These are phyloP conservation scores for Cadophora luteo-olivacea DNA, from an alignment of 2,329 filamentous ascomycete species.

Conservation along the genomic window DNA sequence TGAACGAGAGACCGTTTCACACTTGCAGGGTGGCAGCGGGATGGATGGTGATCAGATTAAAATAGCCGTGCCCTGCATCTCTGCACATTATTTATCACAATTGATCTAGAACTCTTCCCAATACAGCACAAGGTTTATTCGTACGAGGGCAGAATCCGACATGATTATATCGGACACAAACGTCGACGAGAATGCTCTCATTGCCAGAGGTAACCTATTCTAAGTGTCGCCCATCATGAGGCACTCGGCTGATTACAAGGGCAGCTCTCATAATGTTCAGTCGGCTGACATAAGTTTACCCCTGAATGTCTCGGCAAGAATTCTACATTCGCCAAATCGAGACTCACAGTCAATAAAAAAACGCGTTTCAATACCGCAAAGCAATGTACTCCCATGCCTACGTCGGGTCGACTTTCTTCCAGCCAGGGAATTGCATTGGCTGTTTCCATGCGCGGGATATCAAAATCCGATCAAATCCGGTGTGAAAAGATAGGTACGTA, in stretches of 20 bases:
- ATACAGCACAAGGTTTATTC: not conserved
- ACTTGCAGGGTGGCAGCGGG: conserved; percentile 12
- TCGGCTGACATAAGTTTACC: not conserved
- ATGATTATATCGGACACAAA: not conserved
- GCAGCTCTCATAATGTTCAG: not conserved
- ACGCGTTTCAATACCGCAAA: not conserved
- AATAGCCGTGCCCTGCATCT: conserved; percentile 3
- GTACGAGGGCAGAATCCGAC: not conserved
- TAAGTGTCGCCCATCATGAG: not conserved
- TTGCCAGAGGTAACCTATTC: not conserved
- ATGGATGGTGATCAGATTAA: not conserved
- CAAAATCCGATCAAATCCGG: no score
- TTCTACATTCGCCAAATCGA: not conserved
- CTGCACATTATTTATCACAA: not conserved
- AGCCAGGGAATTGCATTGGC: not conserved
- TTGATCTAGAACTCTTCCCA: not conserved
- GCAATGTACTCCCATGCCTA: not conserved
- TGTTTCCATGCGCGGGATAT: no score
- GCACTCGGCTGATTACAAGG: not conserved
- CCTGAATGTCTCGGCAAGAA: conserved; percentile 9
- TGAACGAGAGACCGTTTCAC: not conserved
- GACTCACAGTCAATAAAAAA: not conserved
- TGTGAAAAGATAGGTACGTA: no score
- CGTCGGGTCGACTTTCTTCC: not conserved
- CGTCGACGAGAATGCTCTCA: not conserved